Evolutionary conservation across 208 protist species (phyloP), one percentile per base, ranked within the genome.

Genomic region (Naegleria lovaniensis): DNA sequence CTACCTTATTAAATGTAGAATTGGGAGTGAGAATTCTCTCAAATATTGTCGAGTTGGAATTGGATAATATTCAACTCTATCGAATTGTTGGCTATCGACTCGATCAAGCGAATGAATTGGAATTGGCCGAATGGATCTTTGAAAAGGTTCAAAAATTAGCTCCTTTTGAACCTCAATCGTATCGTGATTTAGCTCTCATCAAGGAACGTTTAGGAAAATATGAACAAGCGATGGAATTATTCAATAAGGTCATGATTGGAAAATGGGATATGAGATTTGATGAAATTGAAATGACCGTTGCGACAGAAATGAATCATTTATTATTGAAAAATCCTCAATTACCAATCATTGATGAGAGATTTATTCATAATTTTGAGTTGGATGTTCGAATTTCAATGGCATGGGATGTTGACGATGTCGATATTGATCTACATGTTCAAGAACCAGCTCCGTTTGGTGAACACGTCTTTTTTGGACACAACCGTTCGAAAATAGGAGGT

Each of bases 31-130:
- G 29, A 39, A 88, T 92, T 38, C 55, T 92, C 5, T n/a, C 91
- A 36, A 92, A 86, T 83, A 88, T 92, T 87, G 0, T 55, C 29
- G 91, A 92, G 59, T 59, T 92, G 19, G 79, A 90, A 33, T 43
- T 91, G 5, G 85, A 92, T 6, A 89, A 76, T 84, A 39, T 7
- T 36, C 91, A 92, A 67, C 52, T 92, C 33, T 86, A 51, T 52
- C 39, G 91, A 83, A 92, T 92, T 15, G 43, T 92, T 89, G 91
- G 39, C 48, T 92, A 92, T 90, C 3, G 33, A 79, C 52, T 92
- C 11, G 85, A 91, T 58, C 67, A 91, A 58, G 41, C 2, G 0
- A 16, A 52, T 41, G 6, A 83, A n/a, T 59, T 48, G 4, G 90
- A 90, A 7, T 55, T 41, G 13, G n/a, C 91, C 7, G 40, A 89